Evolutionary conservation across 768 basidiomycete genomes (phyloP).

Genomic region (Panaeolus papilionaceus): DNA sequence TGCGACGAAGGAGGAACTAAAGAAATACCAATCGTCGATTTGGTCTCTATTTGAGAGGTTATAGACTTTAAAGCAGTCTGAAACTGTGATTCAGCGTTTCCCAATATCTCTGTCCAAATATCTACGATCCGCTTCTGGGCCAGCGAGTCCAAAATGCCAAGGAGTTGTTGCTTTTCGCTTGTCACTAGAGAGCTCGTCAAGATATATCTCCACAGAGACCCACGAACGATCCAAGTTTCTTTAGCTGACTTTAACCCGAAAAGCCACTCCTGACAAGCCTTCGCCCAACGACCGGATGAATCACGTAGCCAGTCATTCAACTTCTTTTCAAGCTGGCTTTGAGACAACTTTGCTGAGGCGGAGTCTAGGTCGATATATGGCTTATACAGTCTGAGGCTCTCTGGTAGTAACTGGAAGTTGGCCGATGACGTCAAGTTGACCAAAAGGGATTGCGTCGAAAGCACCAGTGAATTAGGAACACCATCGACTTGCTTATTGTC

Average conservation of each 20-base stretch:
- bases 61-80: slow-evolving; percentile 23
- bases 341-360: slow-evolving; percentile 56
- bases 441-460: slow-evolving; percentile 75
- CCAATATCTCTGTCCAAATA: slow-evolving; percentile 57
- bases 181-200: slow-evolving; percentile 48
- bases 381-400: slow-evolving; percentile 74
- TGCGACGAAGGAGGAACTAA: slow-evolving; percentile 11
- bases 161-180: slow-evolving; percentile 52
- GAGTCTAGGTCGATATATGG: slow-evolving; percentile 83
- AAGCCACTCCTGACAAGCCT: slow-evolving; percentile 62
- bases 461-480: slow-evolving; percentile 57
- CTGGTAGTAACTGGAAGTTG: slow-evolving; percentile 80
- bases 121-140: slow-evolving; percentile 57
- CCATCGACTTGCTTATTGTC: slow-evolving; percentile 24
- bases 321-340: slow-evolving; percentile 48
- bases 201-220: slow-evolving; percentile 55
- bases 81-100: slow-evolving; percentile 26
- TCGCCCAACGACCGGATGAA: slow-evolving; percentile 51
- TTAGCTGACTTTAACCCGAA: slow-evolving; percentile 59
- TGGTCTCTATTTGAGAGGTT: not conserved
- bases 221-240: slow-evolving; percentile 77
- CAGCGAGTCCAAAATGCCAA: slow-evolving; percentile 55
- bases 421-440: slow-evolving; percentile 80
- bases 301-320: slow-evolving; percentile 70
- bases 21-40: not conserved